These are phyloP conservation scores for Paramarasmius palmivorus DNA, from an alignment of 1,284 basidiomycete genomes.

Conservation along the genomic window DNA sequence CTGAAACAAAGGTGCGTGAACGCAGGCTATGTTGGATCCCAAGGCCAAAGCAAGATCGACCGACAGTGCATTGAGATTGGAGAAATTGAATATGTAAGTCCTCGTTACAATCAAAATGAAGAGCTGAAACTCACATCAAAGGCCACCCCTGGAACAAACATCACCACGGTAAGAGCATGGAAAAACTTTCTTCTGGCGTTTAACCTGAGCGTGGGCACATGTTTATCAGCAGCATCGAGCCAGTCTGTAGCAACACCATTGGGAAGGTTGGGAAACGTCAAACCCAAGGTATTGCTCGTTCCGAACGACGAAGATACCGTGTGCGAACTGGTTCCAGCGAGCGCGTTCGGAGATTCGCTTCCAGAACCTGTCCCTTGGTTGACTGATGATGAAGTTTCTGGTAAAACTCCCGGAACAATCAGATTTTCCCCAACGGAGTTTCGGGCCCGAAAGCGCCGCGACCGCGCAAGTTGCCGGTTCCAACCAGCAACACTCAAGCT, in stretches of 20 bases:
- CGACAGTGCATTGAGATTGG: too few species aligned
- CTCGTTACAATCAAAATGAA: neutral
- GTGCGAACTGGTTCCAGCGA: neutral
- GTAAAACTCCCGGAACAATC: conserved; percentile 22
- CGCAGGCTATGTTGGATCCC: conserved; percentile 75
- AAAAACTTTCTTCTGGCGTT: conserved; percentile 98
- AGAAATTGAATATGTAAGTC: too few species aligned
- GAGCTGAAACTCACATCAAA: conserved; percentile 73
- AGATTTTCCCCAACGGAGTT: conserved; percentile 38
- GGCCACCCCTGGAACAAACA: conserved; percentile 94
- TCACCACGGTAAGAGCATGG: conserved; percentile 91
- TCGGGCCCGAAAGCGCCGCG: conserved; percentile 63
- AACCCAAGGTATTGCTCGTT: conserved; percentile 25
- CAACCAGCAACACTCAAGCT: conserved; percentile 89
- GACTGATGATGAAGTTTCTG: neutral
- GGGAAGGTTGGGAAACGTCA: conserved; percentile 53
- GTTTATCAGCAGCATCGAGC: conserved; percentile 85
- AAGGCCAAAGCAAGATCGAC: neutral
- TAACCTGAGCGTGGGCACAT: conserved; percentile 85
- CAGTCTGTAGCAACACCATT: conserved; percentile 78
- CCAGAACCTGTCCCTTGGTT: conserved; percentile 4
- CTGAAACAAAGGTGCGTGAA: conserved; percentile 96
- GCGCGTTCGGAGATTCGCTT: conserved; percentile 6
- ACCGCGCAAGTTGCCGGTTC: conserved; percentile 84
- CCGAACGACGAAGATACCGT: conserved; percentile 12